These are phyloP conservation scores for Phytophthora colocasiae DNA, from an alignment of 352 stramenopile species.

Conservation along the genomic window DNA sequence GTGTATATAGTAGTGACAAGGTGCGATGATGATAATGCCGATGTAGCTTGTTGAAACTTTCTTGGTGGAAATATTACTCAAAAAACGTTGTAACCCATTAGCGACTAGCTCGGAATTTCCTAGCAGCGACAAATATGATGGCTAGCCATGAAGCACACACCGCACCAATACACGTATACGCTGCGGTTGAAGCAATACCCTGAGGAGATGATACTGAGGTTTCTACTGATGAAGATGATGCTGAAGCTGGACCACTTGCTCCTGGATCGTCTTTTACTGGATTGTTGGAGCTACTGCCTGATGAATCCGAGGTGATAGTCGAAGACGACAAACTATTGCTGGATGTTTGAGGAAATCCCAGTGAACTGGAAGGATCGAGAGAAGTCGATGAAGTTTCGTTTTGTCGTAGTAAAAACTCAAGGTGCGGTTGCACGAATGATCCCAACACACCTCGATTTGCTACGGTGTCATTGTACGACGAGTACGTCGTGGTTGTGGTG, in stretches of 20 bases:
- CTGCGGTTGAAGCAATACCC: conserved; percentile 38
- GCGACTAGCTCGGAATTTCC: conserved; percentile 33
- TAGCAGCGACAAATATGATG: conserved; percentile 64
- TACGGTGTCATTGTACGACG: conserved; percentile 36
- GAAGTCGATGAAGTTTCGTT: conserved; percentile 1
- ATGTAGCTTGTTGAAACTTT: too few species aligned
- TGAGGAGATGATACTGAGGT: conserved; percentile 11
- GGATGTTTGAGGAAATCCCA: conserved; percentile 5
- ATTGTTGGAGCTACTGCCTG: conserved; percentile 6
- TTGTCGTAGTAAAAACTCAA: conserved; percentile 39
- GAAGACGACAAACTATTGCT: conserved; percentile 3
- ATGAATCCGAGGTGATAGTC: not conserved
- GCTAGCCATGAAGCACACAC: conserved; percentile 52
- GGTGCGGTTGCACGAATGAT: conserved; percentile 59
- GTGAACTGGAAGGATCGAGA: conserved; percentile 6
- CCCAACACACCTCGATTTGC: conserved; percentile 64
- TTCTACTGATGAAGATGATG: conserved; percentile 26
- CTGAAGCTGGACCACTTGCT: conserved; percentile 9
- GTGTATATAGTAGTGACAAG: too few species aligned
- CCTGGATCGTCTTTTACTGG: conserved; percentile 8
- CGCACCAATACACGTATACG: conserved; percentile 62
- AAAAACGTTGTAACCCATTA: conserved; percentile 17
- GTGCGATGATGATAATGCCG: too few species aligned
- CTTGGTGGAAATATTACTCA: conserved; percentile 16
- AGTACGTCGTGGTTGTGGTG: conserved; percentile 9